A percentile compares a stretch with the other conserved stretches of the same genome.
phyloP scores from a whole-genome alignment of 306 rosid genomes.

The Macrotyloma uniflorum region DNA sequence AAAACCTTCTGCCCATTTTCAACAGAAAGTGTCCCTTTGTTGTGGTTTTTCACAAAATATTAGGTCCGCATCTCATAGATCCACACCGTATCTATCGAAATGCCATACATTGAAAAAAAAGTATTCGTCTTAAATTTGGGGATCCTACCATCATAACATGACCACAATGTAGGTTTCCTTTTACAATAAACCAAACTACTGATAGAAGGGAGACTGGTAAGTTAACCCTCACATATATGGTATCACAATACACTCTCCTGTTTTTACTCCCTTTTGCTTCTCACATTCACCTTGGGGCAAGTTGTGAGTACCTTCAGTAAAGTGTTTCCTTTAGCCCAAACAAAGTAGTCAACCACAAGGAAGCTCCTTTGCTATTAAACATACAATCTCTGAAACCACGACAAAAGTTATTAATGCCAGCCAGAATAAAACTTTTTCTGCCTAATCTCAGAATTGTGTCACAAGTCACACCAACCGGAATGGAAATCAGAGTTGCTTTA shows the following conservation, averaged over 20 bases:
- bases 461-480: not conserved
- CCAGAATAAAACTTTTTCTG: not conserved
- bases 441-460: not conserved
- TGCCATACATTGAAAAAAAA: not conserved
- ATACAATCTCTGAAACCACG: not conserved
- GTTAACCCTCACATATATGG: not conserved
- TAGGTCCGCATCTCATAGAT: constrained; percentile 32
- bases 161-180: constrained; percentile 19
- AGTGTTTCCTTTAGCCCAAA: not conserved
- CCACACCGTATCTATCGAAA: constrained; percentile 14
- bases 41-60: constrained; percentile 38
- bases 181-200: not conserved
- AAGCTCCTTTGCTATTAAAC: not conserved
- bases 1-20: constrained; percentile 31
- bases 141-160: constrained; percentile 26
- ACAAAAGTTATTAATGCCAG: not conserved
- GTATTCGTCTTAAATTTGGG: not conserved
- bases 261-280: not conserved
- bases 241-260: not conserved
- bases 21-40: constrained; percentile 37
- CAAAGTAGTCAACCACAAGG: not conserved
- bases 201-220: not conserved
- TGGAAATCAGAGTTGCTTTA: not conserved
- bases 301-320: not conserved
- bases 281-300: not conserved